These are phyloP conservation scores for Trichopus zeylanicus DNA, from an alignment of 116 monocot genomes.

Conservation along the genomic window DNA sequence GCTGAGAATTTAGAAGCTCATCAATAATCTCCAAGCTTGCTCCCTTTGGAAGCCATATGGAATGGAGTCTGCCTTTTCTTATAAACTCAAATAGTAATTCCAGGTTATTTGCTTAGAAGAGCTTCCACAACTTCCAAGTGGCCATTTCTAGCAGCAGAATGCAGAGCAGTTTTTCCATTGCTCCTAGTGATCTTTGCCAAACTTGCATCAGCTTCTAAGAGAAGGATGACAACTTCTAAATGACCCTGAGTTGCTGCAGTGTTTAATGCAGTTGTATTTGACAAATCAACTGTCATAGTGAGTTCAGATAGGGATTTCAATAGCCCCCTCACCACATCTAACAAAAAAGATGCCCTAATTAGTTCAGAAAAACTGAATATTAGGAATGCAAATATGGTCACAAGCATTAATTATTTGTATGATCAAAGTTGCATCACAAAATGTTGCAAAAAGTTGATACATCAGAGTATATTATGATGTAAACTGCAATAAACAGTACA, in stretches of 20 bases:
- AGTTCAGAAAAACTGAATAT: background rate
- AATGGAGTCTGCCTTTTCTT: slow-evolving; percentile 96
- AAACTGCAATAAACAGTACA: too few relatives aligned
- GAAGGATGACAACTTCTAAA: slow-evolving; percentile 57
- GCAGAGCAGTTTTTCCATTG: slow-evolving; percentile 87
- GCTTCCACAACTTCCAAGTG: slow-evolving; percentile 67
- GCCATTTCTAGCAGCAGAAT: slow-evolving; percentile 87
- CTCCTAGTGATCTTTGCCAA: slow-evolving; percentile 66
- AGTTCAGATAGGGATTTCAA: slow-evolving; percentile 58
- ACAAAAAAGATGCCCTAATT: background rate
- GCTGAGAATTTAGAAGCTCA: slow-evolving; percentile 51
- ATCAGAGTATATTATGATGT: too few relatives aligned
- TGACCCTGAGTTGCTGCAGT: slow-evolving; percentile 89
- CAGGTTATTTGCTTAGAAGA: slow-evolving; percentile 53
- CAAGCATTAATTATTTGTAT: too few relatives aligned
- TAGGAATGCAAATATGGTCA: too few relatives aligned
- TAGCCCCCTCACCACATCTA: slow-evolving; percentile 72
- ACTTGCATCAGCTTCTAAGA: slow-evolving; percentile 60
- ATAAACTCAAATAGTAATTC: slow-evolving; percentile 41
- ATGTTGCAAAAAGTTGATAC: too few relatives aligned
- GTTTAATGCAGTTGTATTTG: slow-evolving; percentile 84
- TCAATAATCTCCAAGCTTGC: slow-evolving; percentile 57
- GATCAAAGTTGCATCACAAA: too few relatives aligned
- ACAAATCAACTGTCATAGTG: slow-evolving; percentile 72
- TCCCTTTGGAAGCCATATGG: slow-evolving; percentile 94